Percentiles rank a stretch among this genome's conserved stretches.
Evolutionary conservation across 192 early-diverging fungal genomes (phyloP).

Genomic region (Helicostylum pulchrum): DNA sequence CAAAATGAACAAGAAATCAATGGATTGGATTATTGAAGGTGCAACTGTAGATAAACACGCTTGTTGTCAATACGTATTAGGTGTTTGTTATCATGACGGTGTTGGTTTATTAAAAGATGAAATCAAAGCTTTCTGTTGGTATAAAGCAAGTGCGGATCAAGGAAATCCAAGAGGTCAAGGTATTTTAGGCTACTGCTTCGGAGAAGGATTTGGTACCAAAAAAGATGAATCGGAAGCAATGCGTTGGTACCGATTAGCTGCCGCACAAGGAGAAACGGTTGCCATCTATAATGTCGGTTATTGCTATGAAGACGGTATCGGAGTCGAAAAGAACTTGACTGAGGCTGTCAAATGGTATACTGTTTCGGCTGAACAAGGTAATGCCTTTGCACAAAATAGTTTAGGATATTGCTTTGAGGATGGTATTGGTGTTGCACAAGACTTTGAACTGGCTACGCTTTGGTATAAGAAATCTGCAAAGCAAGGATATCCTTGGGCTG

Average conservation of each 20-base stretch:
- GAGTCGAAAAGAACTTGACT: constrained; percentile 45
- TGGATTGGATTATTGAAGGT: constrained; percentile 62
- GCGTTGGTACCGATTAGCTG: constrained; percentile 52
- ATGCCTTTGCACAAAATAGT: constrained; percentile 75
- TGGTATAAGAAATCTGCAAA: constrained; percentile 54
- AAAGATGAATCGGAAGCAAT: constrained; percentile 68
- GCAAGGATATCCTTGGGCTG: constrained; percentile 50
- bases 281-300: constrained; percentile 55
- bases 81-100: constrained; percentile 78
- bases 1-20: constrained; percentile 36
- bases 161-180: constrained; percentile 58
- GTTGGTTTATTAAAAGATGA: constrained; percentile 64
- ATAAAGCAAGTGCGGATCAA: constrained; percentile 57
- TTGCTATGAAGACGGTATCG: constrained; percentile 60
- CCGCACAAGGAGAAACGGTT: constrained; percentile 50
- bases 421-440: constrained; percentile 59
- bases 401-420: constrained; percentile 80
- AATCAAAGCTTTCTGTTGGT: constrained; percentile 67
- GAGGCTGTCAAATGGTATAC: constrained; percentile 64
- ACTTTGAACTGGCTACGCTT: constrained; percentile 52
- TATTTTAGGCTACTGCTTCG: constrained; percentile 77
- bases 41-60: constrained; percentile 54
- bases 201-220: constrained; percentile 64
- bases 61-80: constrained; percentile 59
- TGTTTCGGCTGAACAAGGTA: constrained; percentile 59